A percentile compares a stretch with the other conserved stretches of the same genome.
Evolutionary conservation across 805 yeast species (phyloP).

Genomic region (Starmerella lactis-condensi): DNA sequence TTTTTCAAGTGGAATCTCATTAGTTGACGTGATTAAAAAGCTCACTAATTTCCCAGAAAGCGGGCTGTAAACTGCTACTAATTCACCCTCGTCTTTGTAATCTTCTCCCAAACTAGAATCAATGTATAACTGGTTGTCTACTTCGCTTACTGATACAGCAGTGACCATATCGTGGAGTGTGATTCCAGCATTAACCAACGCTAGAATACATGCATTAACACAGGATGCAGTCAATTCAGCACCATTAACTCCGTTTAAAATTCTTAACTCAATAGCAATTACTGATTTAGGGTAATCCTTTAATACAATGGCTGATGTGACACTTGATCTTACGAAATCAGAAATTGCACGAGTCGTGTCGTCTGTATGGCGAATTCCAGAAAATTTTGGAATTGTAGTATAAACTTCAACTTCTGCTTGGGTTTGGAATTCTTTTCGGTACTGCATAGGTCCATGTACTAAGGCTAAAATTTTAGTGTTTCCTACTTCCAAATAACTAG

Average conservation of each 20-base stretch:
- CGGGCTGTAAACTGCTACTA: slow-evolving; percentile 14
- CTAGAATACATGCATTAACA: slow-evolving; percentile 47
- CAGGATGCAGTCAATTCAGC: slow-evolving; percentile 30
- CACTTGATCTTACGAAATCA: slow-evolving; percentile 34
- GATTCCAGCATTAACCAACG: slow-evolving; percentile 69
- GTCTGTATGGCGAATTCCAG: slow-evolving; percentile 24
- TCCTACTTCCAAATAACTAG: slow-evolving; percentile 57
- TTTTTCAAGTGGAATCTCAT: slow-evolving; percentile 7
- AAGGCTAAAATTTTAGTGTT: slow-evolving; percentile 43
- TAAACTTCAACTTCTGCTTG: slow-evolving; percentile 49
- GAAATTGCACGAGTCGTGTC: slow-evolving; percentile 28
- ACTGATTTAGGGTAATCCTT: slow-evolving; percentile 78
- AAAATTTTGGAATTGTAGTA: slow-evolving; percentile 34
- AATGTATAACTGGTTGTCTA: slow-evolving; percentile 6
- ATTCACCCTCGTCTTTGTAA: slow-evolving; percentile 7
- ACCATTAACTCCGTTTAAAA: slow-evolving; percentile 32
- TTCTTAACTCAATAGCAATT: slow-evolving; percentile 55
- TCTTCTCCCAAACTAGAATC: slow-evolving; percentile 11
- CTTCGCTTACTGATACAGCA: slow-evolving; percentile 18
- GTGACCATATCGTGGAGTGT: slow-evolving; percentile 64
- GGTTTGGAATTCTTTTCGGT: slow-evolving; percentile 50
- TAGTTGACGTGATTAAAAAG: slow-evolving; percentile 12
- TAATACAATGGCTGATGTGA: slow-evolving; percentile 37
- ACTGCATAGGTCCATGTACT: slow-evolving; percentile 81
- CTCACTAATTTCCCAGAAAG: slow-evolving; percentile 13